Base-by-base conservation (phyloP, 345 rosid species). In the Theobroma cacao region DNA sequence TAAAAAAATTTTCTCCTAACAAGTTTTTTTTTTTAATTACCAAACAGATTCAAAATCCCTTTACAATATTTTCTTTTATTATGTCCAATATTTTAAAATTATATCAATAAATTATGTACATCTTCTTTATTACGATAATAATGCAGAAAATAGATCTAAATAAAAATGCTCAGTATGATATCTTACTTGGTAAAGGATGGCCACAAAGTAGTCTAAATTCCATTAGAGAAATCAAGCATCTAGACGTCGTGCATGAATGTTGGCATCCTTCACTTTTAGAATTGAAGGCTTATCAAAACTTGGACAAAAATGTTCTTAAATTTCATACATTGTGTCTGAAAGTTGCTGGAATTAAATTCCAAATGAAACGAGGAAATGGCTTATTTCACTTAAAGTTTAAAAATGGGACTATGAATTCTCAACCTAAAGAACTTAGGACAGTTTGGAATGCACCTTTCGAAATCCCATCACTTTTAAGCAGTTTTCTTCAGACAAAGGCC, bases 291-390 rank as follows among this genome's bases (percentile, higher is more conserved):
- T 34, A 4, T 34, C 3, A 34, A 34, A 34, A 34, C 2, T 4
- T 34, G 38, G 4, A 34, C 38, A 34, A 34, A 34, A 18, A n/a
- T 10, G 26, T 2, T 55, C 12, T 31, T 34, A 18, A 22, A 15
- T 24, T 20, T 24, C 38, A 41, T 18, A 60, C 34, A 50, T 11
- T 69, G 68, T 17, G 80, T 78, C 2, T 81, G 12, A 11, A 26
- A 17, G 82, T 81, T 9, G 65, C 69, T 7, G 87, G 84, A 76
- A 60, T 84, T 75, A 78, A 47, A 55, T 75, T 80, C 24, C 31
- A 59, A 61, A 28, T 7, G 33, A 31, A 7, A 4, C 17, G 7
- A 4, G 13, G 17, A 6, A 10, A 30, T 12, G 62, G 60, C 15
- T 43, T 84, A 17, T 71, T 80, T 11, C 65, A 80, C 22, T 55